Percentiles rank a stretch among this genome's conserved stretches.
Evolutionary conservation across 192 early-diverging fungal genomes (phyloP).

Genomic region (Gaertneriomyces sp.): DNA sequence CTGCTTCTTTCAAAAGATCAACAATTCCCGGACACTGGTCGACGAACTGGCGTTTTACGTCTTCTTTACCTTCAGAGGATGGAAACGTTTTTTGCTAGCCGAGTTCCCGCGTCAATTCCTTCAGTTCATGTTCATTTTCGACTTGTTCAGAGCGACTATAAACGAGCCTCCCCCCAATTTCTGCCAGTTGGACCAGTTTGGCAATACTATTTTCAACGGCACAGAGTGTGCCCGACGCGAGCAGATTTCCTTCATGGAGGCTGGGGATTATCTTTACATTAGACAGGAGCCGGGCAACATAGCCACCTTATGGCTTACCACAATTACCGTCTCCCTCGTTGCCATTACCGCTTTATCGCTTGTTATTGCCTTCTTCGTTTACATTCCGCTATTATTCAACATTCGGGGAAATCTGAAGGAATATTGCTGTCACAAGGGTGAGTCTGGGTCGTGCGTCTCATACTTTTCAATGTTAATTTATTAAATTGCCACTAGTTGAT

Average conservation of each 20-base stretch:
- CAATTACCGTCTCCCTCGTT: conserved; percentile 67
- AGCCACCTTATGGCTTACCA: conserved; percentile 25
- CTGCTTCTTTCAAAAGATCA: conserved; percentile 75
- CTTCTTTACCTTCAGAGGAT: conserved; percentile 82
- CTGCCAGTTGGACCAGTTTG: background rate
- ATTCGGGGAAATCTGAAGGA: conserved; percentile 87
- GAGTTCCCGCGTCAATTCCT: conserved; percentile 78
- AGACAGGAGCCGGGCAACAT: too few relatives aligned
- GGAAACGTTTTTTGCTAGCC: conserved; percentile 80
- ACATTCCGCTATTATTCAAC: conserved; percentile 72
- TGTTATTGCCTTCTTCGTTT: conserved; percentile 61
- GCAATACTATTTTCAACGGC: background rate
- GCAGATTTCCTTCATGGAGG: background rate
- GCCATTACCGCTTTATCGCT: conserved; percentile 51
- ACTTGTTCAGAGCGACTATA: conserved; percentile 29
- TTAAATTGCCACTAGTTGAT: background rate
- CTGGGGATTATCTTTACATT: too few relatives aligned
- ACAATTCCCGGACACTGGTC: conserved; percentile 56
- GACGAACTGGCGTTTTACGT: conserved; percentile 78
- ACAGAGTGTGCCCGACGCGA: background rate
- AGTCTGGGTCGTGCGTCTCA: too few relatives aligned
- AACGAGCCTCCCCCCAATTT: background rate
- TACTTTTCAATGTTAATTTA: too few relatives aligned
- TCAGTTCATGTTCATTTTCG: conserved; percentile 36
- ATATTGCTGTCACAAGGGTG: conserved; percentile 73